phyloP scores from a whole-genome alignment of 164 flowering plant genomes.

The Annona cherimola region DNA sequence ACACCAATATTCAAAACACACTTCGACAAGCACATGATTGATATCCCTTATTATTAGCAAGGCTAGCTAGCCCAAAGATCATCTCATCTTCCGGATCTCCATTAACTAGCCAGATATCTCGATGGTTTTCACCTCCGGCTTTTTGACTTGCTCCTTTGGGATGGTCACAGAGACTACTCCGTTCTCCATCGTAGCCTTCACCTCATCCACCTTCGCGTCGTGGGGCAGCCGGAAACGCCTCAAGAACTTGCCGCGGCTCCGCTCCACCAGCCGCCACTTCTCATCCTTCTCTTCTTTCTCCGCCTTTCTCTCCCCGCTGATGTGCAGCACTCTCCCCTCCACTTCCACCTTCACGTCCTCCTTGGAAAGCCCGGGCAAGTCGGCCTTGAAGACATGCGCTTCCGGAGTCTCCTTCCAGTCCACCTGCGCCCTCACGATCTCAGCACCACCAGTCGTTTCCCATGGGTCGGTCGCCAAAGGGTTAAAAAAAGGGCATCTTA shows the following conservation, averaged over 20 bases:
- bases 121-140: slow-evolving; percentile 22
- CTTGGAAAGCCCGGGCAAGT: slow-evolving; percentile 37
- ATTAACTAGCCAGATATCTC: slow-evolving; percentile 14
- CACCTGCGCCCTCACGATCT: slow-evolving; percentile 15
- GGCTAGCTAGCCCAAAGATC: too few species aligned
- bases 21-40: too few species aligned
- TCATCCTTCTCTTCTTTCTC: slow-evolving; percentile 27
- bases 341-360: slow-evolving; percentile 40
- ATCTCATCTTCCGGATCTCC: too few species aligned
- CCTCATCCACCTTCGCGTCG: slow-evolving; percentile 29
- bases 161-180: slow-evolving; percentile 35
- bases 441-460: slow-evolving; percentile 10
- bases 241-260: slow-evolving; percentile 33
- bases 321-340: slow-evolving; percentile 31
- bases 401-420: slow-evolving; percentile 46
- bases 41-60: too few species aligned
- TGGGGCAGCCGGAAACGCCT: slow-evolving; percentile 37
- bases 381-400: slow-evolving; percentile 37
- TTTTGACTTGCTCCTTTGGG: slow-evolving; percentile 29
- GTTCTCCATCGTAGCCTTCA: slow-evolving; percentile 30
- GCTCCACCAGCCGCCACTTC: slow-evolving; percentile 27
- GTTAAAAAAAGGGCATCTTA: neutral
- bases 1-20: too few species aligned
- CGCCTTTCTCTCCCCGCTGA: slow-evolving; percentile 27
- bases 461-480: slow-evolving; percentile 15